These are phyloP conservation scores for Candida tropicalis DNA, from an alignment of 1,139 yeast genomes.

Conservation along the genomic window DNA sequence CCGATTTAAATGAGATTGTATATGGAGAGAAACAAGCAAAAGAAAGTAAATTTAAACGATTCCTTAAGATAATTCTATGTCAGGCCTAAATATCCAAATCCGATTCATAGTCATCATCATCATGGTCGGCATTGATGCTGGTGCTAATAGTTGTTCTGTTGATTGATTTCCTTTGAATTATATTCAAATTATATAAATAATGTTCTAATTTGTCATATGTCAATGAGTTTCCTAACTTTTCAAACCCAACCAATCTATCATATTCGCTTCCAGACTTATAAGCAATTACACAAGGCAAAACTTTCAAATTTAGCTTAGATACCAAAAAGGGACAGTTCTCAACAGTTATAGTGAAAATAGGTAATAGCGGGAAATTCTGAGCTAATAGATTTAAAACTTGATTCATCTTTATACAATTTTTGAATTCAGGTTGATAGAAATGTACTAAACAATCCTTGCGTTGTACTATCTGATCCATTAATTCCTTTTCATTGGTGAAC, in stretches of 20 bases:
- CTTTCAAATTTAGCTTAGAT: constrained; percentile 59
- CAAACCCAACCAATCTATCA: constrained; percentile 67
- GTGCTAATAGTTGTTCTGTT: constrained; percentile 19
- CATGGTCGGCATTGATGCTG: constrained; percentile 1
- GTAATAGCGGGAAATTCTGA: constrained; percentile 56
- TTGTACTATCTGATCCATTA: constrained; percentile 53
- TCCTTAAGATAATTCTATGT: constrained; percentile 13
- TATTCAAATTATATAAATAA: constrained; percentile 27
- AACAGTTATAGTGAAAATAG: constrained; percentile 62
- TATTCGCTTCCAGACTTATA: constrained; percentile 62
- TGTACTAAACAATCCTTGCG: constrained; percentile 56
- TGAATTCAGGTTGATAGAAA: constrained; percentile 64
- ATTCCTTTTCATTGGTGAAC: constrained; percentile 52
- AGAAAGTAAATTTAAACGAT: constrained; percentile 10
- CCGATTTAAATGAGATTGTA: constrained; percentile 12
- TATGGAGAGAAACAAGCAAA: constrained; percentile 12
- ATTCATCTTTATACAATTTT: constrained; percentile 63
- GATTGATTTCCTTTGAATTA: constrained; percentile 34
- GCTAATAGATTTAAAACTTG: constrained; percentile 46
- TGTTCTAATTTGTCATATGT: constrained; percentile 48
- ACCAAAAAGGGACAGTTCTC: constrained; percentile 73
- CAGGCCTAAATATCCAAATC: constrained; percentile 36
- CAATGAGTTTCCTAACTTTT: constrained; percentile 48
- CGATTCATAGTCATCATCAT: constrained; percentile 30
- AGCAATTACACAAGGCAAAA: constrained; percentile 71